Base-by-base conservation (phyloP, 169 alveolate genomes). In the Cryptosporidium xiaoi region DNA sequence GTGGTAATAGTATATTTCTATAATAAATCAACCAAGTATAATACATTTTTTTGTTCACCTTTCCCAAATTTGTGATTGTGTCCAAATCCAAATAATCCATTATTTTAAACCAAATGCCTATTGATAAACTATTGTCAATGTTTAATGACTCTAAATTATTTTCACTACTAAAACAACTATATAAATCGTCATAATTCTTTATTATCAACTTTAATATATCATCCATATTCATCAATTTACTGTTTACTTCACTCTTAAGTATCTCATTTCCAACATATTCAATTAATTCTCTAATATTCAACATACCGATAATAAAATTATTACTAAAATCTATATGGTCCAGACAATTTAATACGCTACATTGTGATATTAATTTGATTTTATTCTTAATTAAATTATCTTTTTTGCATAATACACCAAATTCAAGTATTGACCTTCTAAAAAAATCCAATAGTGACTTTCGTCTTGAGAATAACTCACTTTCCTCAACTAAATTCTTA, bases 1-100 rank as follows among this genome's bases (percentile, higher is more conserved):
- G 87, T 20, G 87, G 87, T 18, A 77, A 56, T n/a, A 77, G 29
- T 29, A 33, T 12, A 77, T 77, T 77, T 40, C 64, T 56, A 10
- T 58, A 48, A 36, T 77, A 62, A 20, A 36, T 24, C n/a, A 77
- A n/a, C 87, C 87, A 77, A 13, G 56, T 50, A 13, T n/a, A 27
- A 4, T 6, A 20, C 48, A 77, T 16, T 4, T 56, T 34, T 12
- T 48, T 60, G 46, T 62, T 40, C 15, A 50, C 16, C 1, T 1
- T 8, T 24, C 77, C 24, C 13, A 60, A n/a, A 13, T 58, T 34
- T 2, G 24, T 2, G 10, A 20, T 16, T 13, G 77, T 56, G 13
- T 60, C 13, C 13, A 34, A 31, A 27, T 77, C 87, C 0, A 77
- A 20, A 60, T 44, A 77, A 10, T 77, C 87, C 51, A 77, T 29